Percentiles rank a stretch among this genome's conserved stretches.
phyloP scores from a whole-genome alignment of 352 stramenopile genomes.

The Pilasporangium apinafurcum region DNA sequence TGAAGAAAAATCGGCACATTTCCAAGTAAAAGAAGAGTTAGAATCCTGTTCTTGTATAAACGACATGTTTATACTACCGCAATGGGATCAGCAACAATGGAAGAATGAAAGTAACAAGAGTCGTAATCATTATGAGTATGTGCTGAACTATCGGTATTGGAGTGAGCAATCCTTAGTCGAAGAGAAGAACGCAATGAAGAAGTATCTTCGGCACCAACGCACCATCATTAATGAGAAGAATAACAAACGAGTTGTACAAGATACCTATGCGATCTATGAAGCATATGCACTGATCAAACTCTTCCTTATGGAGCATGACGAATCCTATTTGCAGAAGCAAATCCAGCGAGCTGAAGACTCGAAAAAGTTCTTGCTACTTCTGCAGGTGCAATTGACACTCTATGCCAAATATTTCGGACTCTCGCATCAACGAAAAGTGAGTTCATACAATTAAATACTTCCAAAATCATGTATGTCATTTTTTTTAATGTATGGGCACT shows the following conservation, averaged over 20 bases:
- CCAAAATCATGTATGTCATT: no score
- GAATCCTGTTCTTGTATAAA: no score
- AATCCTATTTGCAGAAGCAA: conserved; percentile 3
- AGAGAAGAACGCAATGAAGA: conserved; percentile 30
- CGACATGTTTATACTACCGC: no score
- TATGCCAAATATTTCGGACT: conserved; percentile 53
- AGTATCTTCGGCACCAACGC: conserved; percentile 7
- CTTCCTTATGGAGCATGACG: conserved; percentile 29
- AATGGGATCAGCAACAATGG: not conserved
- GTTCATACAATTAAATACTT: no score
- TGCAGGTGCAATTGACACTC: conserved; percentile 45
- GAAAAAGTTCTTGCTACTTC: conserved; percentile 9
- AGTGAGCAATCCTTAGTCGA: conserved; percentile 13
- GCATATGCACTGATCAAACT: conserved; percentile 56
- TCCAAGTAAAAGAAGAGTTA: no score
- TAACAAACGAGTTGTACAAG: conserved; percentile 2
- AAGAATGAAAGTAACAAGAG: conserved; percentile 3
- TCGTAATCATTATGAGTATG: conserved; percentile 6
- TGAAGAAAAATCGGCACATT: no score
- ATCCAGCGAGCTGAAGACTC: not conserved
- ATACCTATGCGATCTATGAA: conserved; percentile 12
- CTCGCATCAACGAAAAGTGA: conserved; percentile 29
- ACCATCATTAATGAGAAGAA: not conserved
- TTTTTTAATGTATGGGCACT: no score
- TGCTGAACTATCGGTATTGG: conserved; percentile 31